Conservation (phyloP, 2,329 filamentous ascomycete genomes). For the Alternaria metachromatica region DNA sequence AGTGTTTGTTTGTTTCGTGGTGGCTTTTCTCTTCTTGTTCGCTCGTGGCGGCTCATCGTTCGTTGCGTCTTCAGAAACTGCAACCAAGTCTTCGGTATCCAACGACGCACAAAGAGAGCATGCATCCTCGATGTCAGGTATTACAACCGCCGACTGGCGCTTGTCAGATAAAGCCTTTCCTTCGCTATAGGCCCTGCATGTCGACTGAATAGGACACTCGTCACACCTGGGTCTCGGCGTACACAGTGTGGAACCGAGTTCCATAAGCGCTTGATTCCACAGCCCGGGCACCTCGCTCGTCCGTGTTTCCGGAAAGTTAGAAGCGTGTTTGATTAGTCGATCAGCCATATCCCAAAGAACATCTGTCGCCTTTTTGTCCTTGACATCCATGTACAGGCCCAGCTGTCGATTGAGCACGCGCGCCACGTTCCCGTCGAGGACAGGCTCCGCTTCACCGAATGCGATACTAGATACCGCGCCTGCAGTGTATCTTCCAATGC, state of each 20-base stretch:
- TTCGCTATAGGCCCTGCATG: slow-evolving; percentile 44
- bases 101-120: slow-evolving; percentile 38
- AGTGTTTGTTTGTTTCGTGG: slow-evolving; percentile 27
- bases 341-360: slow-evolving; percentile 66
- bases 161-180: slow-evolving; percentile 31
- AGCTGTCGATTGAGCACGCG: slow-evolving; percentile 67
- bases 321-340: slow-evolving; percentile 61
- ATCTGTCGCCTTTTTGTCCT: slow-evolving; percentile 62
- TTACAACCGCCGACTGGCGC: slow-evolving; percentile 6
- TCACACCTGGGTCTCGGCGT: slow-evolving; percentile 65
- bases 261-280: slow-evolving; percentile 72
- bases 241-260: slow-evolving; percentile 68
- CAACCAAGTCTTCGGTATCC: slow-evolving; percentile 40
- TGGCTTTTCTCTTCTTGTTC: slow-evolving; percentile 34
- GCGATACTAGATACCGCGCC: slow-evolving; percentile 69
- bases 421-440: slow-evolving; percentile 70
- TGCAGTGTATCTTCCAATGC: slow-evolving; percentile 68
- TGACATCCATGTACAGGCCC: slow-evolving; percentile 63
- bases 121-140: slow-evolving; percentile 41
- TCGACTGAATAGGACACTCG: slow-evolving; percentile 42
- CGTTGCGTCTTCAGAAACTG: slow-evolving; percentile 22
- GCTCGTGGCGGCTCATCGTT: slow-evolving; percentile 18
- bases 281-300: slow-evolving; percentile 61
- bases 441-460: slow-evolving; percentile 64
- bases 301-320: slow-evolving; percentile 38